Evolutionary conservation across 2,329 filamentous ascomycete species (phyloP), one percentile per base, ranked within the genome.

Genomic region (Escovopsis sp.): DNA sequence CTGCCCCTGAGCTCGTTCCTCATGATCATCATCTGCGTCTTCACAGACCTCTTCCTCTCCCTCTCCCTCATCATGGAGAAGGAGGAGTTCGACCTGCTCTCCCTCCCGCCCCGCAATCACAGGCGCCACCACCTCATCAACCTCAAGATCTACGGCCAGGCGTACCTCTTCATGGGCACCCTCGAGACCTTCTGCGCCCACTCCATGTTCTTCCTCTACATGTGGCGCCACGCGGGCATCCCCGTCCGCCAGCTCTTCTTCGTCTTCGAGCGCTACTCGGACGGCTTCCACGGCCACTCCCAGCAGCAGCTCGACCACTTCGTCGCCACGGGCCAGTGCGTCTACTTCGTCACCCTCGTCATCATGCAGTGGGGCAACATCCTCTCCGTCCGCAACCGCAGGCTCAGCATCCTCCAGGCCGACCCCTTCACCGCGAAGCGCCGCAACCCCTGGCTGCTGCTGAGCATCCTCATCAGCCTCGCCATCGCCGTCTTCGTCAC

Each of bases 21-120:
- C 36, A 75, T 75, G 70, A 73, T 73, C 48, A 70, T 73, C 47
- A 72, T 73, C 40, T 74, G 70, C 43, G 67, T 73, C 46, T 73
- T 73, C 46, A 73, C 69, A 11, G 70, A 73, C 50, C 55, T 72
- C 0, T 73, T 73, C 55, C 55, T 70, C 3, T 67, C 66, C 0
- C 54, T 73, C 0, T 67, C 67, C 0, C 55, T 73, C 2, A 71
- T 73, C 46, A 72, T 72, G 69, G 70, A 74, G 41, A 69, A 70
- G 49, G 67, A 71, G 40, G 70, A 74, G 41, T 72, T 70, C 42
- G 69, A 73, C 42, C 61, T 74, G 0, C 57, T 74, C 15, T 64
- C 61, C 3, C 59, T 71, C 0, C 68, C 68, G 3, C 70, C 70
- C 0, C 67, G 70, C 9, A 65, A 72, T 48, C 65, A 65, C 45